These are phyloP conservation scores for Suhomyces maxii DNA, from an alignment of 1,139 yeast species.

Conservation along the genomic window DNA sequence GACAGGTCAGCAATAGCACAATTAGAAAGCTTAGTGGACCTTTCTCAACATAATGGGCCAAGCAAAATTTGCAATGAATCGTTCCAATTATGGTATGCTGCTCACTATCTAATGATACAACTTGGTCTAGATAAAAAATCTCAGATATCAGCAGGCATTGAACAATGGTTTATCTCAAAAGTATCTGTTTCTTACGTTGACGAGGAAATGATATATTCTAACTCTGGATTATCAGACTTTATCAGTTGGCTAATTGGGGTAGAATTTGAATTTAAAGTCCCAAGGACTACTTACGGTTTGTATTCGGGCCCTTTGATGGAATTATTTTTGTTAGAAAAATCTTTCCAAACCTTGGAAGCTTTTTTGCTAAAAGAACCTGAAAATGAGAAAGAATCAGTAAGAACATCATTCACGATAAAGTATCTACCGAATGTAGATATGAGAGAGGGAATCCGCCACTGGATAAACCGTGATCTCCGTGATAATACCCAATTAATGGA, in stretches of 20 bases:
- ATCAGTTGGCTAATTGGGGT: slow-evolving; percentile 46
- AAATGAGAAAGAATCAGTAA: no score
- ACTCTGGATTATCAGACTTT: slow-evolving; percentile 32
- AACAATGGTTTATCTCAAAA: slow-evolving; percentile 51
- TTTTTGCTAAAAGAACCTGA: slow-evolving; percentile 9
- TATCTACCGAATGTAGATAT: neutral
- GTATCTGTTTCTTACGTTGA: slow-evolving; percentile 24
- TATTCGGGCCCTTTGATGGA: slow-evolving; percentile 15
- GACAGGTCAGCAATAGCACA: slow-evolving; percentile 46
- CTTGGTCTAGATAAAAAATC: slow-evolving; percentile 19
- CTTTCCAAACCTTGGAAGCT: slow-evolving; percentile 8
- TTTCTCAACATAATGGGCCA: slow-evolving; percentile 65
- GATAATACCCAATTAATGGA: neutral
- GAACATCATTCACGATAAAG: no score
- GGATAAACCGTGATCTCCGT: neutral
- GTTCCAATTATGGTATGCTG: slow-evolving; percentile 53
- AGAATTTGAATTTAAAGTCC: slow-evolving; percentile 2
- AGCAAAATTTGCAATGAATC: slow-evolving; percentile 43
- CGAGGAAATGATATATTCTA: neutral
- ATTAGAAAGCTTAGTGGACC: slow-evolving; percentile 49
- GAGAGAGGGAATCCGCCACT: neutral
- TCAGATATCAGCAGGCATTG: slow-evolving; percentile 11
- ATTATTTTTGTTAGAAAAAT: slow-evolving; percentile 5
- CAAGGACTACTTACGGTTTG: neutral
- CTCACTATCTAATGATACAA: slow-evolving; percentile 36